phyloP scores from a whole-genome alignment of 495 filamentous ascomycete species.

The Penicillium ucsense region DNA sequence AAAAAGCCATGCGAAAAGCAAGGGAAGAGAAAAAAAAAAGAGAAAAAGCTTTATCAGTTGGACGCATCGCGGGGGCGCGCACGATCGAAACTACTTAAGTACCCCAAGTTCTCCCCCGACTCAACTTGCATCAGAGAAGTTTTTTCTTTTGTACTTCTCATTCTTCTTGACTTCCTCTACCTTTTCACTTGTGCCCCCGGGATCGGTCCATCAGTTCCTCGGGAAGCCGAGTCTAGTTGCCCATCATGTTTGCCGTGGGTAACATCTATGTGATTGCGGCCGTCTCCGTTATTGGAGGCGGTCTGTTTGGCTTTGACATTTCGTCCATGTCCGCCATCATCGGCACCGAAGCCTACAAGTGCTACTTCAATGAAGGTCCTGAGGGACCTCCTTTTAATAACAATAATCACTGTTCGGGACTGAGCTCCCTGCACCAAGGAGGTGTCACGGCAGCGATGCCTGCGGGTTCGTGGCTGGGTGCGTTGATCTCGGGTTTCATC shows the following conservation, averaged over 20 bases:
- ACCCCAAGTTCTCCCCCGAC: too few species aligned
- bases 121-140: too few species aligned
- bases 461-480: constrained; percentile 64
- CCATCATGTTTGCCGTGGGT: constrained; percentile 34
- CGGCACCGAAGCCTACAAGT: constrained; percentile 40
- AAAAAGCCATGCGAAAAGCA: too few species aligned
- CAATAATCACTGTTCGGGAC: constrained; percentile 34
- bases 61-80: too few species aligned
- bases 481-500: constrained; percentile 55
- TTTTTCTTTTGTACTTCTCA: too few species aligned
- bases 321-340: constrained; percentile 63
- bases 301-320: constrained; percentile 78
- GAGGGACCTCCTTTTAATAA: constrained; percentile 22
- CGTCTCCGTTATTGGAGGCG: constrained; percentile 68
- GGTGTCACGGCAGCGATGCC: constrained; percentile 66
- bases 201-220: too few species aligned
- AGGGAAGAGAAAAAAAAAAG: too few species aligned
- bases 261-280: constrained; percentile 71
- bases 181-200: neutral
- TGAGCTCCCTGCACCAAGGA: constrained; percentile 40
- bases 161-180: neutral
- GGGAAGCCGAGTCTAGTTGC: neutral
- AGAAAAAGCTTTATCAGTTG: too few species aligned
- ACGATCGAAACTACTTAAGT: too few species aligned
- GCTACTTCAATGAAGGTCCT: constrained; percentile 52